Evolutionary conservation across 768 basidiomycete species (phyloP), one percentile per base, ranked within the genome.

Genomic region (Calocybe indica): DNA sequence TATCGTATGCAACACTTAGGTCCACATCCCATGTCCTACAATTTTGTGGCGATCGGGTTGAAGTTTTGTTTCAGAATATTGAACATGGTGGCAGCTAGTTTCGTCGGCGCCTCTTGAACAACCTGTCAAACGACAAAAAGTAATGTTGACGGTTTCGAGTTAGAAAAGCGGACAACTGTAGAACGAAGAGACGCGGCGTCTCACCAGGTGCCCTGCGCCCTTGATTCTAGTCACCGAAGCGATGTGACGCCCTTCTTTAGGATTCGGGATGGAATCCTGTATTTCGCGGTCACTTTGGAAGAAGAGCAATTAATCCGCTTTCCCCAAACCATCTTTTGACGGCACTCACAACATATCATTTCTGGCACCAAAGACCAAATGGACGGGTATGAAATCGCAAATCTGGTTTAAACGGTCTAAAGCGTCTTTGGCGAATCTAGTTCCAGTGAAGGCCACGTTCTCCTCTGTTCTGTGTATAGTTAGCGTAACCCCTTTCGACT

Each of bases 201-300:
- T 43, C 29, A 64, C 66, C 53, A 62, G 40, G 52, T 68, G 66
- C 7, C 65, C 65, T 36, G 56, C 54, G 10, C 52, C 54, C 5
- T 51, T 40, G 5, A 66, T 47, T 28, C 41, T 53, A 13, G 53
- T 60, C 22, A 62, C 55, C 29, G 65, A 66, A 3, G 58, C 58
- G 28, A 59, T 59, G 10, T 22, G 51, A 6, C 60, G 55, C 8
- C 61, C 61, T 43, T 59, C 49, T 0, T 49, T 48, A 29, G 49
- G 41, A 33, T 62, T 58, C 9, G 37, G 40, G 8, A 66, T 43
- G n/a, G 56, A 54, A 4, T 62, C 61, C 39, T 62, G 64, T 4
- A 63, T 52, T 40, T 59, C 58, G 30, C 46, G 35, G 5, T 62
- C 58, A 12, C 65, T 64, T 38, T 30, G 32, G n/a, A 11, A 45